These are phyloP conservation scores for Leccinum aurantiacum DNA, from an alignment of 768 basidiomycete genomes.

Conservation along the genomic window DNA sequence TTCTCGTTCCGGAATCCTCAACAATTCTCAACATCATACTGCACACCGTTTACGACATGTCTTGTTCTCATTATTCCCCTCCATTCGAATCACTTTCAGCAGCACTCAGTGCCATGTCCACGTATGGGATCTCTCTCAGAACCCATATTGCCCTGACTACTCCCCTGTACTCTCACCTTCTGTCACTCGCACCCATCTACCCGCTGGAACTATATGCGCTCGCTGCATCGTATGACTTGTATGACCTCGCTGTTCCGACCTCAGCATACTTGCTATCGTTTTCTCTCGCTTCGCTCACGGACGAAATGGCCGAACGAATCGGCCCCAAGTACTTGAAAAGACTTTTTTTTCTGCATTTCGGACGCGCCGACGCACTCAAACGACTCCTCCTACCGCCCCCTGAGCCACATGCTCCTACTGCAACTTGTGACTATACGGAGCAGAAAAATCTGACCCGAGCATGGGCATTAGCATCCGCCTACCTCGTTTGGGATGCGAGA, in stretches of 20 bases:
- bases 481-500: constrained; percentile 81
- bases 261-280: constrained; percentile 76
- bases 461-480: constrained; percentile 81
- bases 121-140: constrained; percentile 60
- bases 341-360: constrained; percentile 82
- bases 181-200: constrained; percentile 64
- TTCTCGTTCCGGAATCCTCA: constrained; percentile 61
- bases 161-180: constrained; percentile 57
- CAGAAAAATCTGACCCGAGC: constrained; percentile 80
- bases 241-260: constrained; percentile 71
- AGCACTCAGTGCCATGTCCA: constrained; percentile 54
- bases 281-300: constrained; percentile 64
- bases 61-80: constrained; percentile 74
- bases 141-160: constrained; percentile 48
- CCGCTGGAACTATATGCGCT: constrained; percentile 75
- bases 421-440: constrained; percentile 65
- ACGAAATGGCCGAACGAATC: constrained; percentile 67
- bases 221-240: constrained; percentile 63
- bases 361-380: constrained; percentile 79
- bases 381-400: constrained; percentile 74
- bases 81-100: constrained; percentile 55
- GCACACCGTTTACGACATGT: constrained; percentile 69
- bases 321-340: constrained; percentile 78
- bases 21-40: constrained; percentile 68
- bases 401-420: constrained; percentile 69